Conservation (phyloP, 2,329 filamentous ascomycete genomes). For the Talaromyces amestolkiae region DNA sequence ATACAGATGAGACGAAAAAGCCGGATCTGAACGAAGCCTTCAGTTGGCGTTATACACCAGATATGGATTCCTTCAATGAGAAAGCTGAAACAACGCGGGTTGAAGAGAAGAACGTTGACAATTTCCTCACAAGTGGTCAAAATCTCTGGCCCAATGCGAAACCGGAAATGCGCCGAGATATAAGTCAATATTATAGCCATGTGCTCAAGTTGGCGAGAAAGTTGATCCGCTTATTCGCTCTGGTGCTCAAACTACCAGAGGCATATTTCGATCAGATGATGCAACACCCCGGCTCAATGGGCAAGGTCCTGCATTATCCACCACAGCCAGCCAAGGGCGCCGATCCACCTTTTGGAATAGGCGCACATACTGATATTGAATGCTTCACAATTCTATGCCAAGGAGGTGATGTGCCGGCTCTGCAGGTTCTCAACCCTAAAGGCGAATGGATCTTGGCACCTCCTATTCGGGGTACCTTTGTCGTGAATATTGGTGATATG, state of each 20-base stretch:
- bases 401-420: slow-evolving; percentile 34
- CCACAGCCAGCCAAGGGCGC: neutral
- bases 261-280: slow-evolving; percentile 29
- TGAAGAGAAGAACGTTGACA: neutral
- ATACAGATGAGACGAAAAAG: slow-evolving; percentile 15
- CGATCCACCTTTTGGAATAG: slow-evolving; percentile 17
- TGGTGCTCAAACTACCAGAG: slow-evolving; percentile 20
- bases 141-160: slow-evolving; percentile 15
- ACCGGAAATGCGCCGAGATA: slow-evolving; percentile 15
- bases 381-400: slow-evolving; percentile 24
- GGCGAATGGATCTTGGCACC: slow-evolving; percentile 24
- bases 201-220: slow-evolving; percentile 22
- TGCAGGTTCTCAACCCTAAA: slow-evolving; percentile 21
- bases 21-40: slow-evolving; percentile 20
- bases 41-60: slow-evolving; percentile 20
- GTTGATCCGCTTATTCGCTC: slow-evolving; percentile 22
- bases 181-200: slow-evolving; percentile 24
- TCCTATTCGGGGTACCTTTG: slow-evolving; percentile 20
- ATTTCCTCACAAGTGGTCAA: slow-evolving; percentile 15
- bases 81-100: neutral
- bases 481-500: slow-evolving; percentile 22
- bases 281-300: slow-evolving; percentile 25
- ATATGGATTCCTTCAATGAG: slow-evolving; percentile 5
- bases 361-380: slow-evolving; percentile 23
- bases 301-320: slow-evolving; percentile 23